These are phyloP conservation scores for Capillidium heterosporum DNA, from an alignment of 371 early-diverging fungal genomes.

Conservation along the genomic window DNA sequence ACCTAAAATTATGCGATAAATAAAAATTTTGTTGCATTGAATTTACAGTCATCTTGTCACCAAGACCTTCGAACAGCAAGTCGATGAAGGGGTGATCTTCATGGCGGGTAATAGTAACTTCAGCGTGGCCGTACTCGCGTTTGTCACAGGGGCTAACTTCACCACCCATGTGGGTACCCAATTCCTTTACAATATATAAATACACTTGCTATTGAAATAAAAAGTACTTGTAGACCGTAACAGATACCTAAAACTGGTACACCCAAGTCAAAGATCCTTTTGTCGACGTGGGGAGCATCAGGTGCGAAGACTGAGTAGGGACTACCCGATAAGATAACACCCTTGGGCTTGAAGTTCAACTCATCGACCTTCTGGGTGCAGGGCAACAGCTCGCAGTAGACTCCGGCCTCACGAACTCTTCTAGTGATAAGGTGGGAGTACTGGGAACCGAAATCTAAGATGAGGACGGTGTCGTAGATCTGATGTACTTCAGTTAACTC, in stretches of 20 bases:
- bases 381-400: constrained; percentile 93
- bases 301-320: constrained; percentile 91
- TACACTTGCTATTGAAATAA: constrained; percentile 12
- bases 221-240: constrained; percentile 76
- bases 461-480: constrained; percentile 88
- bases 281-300: constrained; percentile 89
- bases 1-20: constrained; percentile 21
- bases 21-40: not conserved
- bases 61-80: constrained; percentile 60
- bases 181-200: constrained; percentile 18
- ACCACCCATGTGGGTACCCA: constrained; percentile 74
- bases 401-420: constrained; percentile 87
- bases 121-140: constrained; percentile 90
- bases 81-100: constrained; percentile 36
- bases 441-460: constrained; percentile 96
- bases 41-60: constrained; percentile 19
- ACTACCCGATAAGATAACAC: constrained; percentile 87
- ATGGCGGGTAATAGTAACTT: constrained; percentile 39
- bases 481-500: constrained; percentile 23
- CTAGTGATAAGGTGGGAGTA: constrained; percentile 94
- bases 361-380: constrained; percentile 90
- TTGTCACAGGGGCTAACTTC: constrained; percentile 70
- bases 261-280: constrained; percentile 67
- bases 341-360: constrained; percentile 85
- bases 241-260: constrained; percentile 94